Conservation (phyloP, 2,329 filamentous ascomycete species). For the Aspergillus tanneri region DNA sequence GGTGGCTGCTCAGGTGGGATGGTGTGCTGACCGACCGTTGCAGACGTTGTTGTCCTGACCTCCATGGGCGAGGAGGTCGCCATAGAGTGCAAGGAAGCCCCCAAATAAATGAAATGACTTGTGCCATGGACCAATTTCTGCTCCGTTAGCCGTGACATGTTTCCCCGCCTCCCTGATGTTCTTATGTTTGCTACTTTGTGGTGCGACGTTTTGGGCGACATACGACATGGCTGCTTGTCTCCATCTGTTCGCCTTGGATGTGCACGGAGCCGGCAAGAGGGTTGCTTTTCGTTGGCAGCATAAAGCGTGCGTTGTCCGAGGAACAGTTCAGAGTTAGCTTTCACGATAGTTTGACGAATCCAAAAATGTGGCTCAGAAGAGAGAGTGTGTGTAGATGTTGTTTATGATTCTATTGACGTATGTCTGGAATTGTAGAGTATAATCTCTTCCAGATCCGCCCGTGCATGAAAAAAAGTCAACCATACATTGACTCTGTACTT, state of each 20-base stretch:
- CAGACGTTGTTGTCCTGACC: slow-evolving; percentile 88
- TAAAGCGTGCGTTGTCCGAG: slow-evolving; percentile 32
- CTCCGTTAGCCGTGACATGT: slow-evolving; percentile 33
- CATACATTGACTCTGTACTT: too few relatives aligned
- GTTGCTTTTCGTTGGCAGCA: slow-evolving; percentile 37
- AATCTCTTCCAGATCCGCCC: too few relatives aligned
- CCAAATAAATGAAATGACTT: slow-evolving; percentile 31
- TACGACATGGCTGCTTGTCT: slow-evolving; percentile 24
- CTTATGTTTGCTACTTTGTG: slow-evolving; percentile 30
- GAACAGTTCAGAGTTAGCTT: slow-evolving; percentile 36
- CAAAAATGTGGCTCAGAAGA: slow-evolving; percentile 21
- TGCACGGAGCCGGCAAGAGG: slow-evolving; percentile 34
- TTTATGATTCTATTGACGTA: not conserved
- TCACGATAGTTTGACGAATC: slow-evolving; percentile 43
- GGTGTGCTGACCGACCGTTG: not conserved
- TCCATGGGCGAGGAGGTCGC: slow-evolving; percentile 94
- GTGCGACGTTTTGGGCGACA: slow-evolving; percentile 29
- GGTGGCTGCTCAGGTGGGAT: not conserved
- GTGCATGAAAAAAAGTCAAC: too few relatives aligned
- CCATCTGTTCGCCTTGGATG: slow-evolving; percentile 34
- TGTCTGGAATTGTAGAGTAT: not conserved
- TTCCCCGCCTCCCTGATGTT: slow-evolving; percentile 28
- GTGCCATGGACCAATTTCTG: slow-evolving; percentile 24
- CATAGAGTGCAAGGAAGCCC: slow-evolving; percentile 93
- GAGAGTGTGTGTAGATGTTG: too few relatives aligned